A percentile compares a stretch with the other conserved stretches of the same genome.
Conservation (phyloP, 495 filamentous ascomycete species). For the Trichoderma gamsii region DNA sequence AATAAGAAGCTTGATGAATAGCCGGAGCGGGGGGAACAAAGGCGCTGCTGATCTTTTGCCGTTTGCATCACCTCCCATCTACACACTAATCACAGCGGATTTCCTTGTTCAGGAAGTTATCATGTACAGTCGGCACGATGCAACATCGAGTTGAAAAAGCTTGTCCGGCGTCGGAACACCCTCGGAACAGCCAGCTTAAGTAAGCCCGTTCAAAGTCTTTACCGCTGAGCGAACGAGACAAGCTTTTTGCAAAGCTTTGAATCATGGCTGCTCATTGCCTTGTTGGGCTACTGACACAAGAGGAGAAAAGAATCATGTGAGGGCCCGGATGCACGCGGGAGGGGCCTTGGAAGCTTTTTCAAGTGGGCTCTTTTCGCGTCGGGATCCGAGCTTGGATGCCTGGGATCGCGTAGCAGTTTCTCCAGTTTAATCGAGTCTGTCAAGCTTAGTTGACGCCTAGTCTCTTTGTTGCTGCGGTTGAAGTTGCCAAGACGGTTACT, state of each 20-base stretch:
- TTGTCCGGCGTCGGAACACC: too few species aligned
- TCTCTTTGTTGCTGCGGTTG: not conserved
- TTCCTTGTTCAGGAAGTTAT: not conserved
- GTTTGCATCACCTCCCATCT: not conserved
- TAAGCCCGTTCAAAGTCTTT: too few species aligned
- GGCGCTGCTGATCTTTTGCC: constrained; percentile 9
- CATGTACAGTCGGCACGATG: too few species aligned
- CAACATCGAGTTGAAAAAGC: too few species aligned
- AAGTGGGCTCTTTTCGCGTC: not conserved
- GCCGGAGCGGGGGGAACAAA: constrained; percentile 6
- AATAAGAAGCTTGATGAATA: not conserved
- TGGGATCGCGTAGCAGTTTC: not conserved
- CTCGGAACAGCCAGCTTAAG: too few species aligned
- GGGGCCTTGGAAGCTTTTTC: not conserved
- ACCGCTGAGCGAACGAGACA: not conserved
- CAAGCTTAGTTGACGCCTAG: not conserved
- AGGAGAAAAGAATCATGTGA: constrained; percentile 4
- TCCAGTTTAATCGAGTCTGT: not conserved
- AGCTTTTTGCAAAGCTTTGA: not conserved
- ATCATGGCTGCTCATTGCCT: not conserved
- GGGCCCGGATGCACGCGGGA: constrained; percentile 12
- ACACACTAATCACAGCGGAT: not conserved
- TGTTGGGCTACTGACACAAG: not conserved
- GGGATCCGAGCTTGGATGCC: not conserved
- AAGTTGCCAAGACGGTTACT: too few species aligned